Evolutionary conservation across 2,329 filamentous ascomycete genomes (phyloP).

Genomic region (Curvularia lunata): DNA sequence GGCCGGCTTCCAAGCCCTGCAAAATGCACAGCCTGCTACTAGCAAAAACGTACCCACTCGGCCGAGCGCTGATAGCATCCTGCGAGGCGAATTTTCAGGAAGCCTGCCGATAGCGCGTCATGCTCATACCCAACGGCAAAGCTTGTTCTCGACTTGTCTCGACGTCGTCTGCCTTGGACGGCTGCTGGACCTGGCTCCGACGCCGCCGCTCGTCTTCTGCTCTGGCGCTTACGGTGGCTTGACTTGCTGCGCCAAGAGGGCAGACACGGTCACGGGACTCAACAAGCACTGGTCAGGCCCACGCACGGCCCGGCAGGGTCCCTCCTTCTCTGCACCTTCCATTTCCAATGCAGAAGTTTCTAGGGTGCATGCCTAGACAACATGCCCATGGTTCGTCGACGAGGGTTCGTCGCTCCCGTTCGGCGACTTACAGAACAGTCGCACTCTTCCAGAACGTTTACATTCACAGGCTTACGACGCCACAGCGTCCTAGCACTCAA

Average conservation of each 20-base stretch:
- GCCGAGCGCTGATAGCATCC: constrained; percentile 26
- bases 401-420: background rate
- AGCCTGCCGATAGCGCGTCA: constrained; percentile 21
- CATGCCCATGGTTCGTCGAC: background rate
- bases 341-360: constrained; percentile 11
- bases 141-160: constrained; percentile 28
- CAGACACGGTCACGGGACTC: constrained; percentile 30
- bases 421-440: background rate
- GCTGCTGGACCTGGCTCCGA: constrained; percentile 22
- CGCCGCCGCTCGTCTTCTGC: constrained; percentile 30
- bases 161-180: constrained; percentile 21
- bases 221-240: constrained; percentile 18
- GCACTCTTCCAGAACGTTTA: background rate
- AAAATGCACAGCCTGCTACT: constrained; percentile 20
- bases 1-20: constrained; percentile 18
- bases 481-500: background rate
- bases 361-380: constrained; percentile 4
- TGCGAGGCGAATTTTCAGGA: constrained; percentile 2
- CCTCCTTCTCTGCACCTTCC: constrained; percentile 7
- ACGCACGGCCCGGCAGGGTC: background rate
- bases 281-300: constrained; percentile 18
- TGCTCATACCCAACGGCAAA: constrained; percentile 29
- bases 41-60: constrained; percentile 10
- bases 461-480: background rate
- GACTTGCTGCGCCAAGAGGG: constrained; percentile 23